Conservation (phyloP, 2,329 filamentous ascomycete genomes). For the Monascus ruber region DNA sequence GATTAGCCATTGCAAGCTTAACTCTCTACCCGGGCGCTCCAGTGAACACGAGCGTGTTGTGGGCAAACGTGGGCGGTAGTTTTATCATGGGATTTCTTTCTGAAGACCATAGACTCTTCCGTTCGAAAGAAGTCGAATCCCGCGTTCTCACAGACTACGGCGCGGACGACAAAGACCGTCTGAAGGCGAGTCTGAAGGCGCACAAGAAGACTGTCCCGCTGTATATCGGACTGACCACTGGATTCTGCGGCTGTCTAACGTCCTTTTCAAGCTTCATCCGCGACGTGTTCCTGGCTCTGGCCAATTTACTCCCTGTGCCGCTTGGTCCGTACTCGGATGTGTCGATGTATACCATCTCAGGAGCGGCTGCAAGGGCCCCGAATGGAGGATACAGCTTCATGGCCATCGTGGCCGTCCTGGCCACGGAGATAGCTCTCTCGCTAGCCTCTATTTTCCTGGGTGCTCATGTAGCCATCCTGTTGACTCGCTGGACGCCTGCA, state of each 20-base stretch:
- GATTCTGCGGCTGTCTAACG: slow-evolving; percentile 79
- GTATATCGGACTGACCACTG: slow-evolving; percentile 71
- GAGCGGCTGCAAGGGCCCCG: slow-evolving; percentile 35
- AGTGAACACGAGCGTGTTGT: slow-evolving; percentile 58
- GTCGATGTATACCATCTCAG: slow-evolving; percentile 13
- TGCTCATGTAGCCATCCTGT: slow-evolving; percentile 55
- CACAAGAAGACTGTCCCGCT: slow-evolving; percentile 72
- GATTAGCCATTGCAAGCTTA: slow-evolving; percentile 63
- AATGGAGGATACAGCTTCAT: slow-evolving; percentile 67
- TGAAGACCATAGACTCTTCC: slow-evolving; percentile 64
- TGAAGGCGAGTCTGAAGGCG: slow-evolving; percentile 42
- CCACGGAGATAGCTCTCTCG: slow-evolving; percentile 58
- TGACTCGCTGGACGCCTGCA: slow-evolving; percentile 47
- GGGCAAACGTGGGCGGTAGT: slow-evolving; percentile 74
- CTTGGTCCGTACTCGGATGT: slow-evolving; percentile 31
- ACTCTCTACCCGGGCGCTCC: slow-evolving; percentile 69
- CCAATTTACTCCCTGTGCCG: slow-evolving; percentile 53
- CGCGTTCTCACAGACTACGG: slow-evolving; percentile 14
- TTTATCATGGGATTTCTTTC: slow-evolving; percentile 69
- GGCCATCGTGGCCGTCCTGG: slow-evolving; percentile 59
- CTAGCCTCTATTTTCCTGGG: slow-evolving; percentile 57
- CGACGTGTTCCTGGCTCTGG: slow-evolving; percentile 64
- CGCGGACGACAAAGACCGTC: slow-evolving; percentile 3
- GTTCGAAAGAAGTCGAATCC: slow-evolving; percentile 41
- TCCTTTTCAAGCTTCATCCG: slow-evolving; percentile 74